A percentile compares a stretch with the other conserved stretches of the same genome.
Evolutionary conservation across 2,329 filamentous ascomycete genomes (phyloP).

Genomic region (Hawksworthiomyces lignivorus): DNA sequence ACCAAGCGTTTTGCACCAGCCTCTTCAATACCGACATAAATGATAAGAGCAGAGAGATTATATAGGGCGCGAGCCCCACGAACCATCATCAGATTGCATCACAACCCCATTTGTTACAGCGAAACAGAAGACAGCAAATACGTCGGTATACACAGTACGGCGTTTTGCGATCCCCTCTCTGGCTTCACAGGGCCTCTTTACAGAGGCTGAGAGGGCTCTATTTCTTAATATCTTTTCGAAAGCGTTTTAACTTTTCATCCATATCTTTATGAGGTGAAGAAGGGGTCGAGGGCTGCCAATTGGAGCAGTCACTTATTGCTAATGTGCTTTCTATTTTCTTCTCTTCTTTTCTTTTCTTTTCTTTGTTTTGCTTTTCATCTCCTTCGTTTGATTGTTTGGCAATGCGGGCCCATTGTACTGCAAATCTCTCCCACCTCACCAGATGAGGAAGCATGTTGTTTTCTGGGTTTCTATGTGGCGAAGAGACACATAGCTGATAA

Average conservation of each 20-base stretch:
- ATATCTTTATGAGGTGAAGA: too few species aligned
- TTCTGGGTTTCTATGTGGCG: neutral
- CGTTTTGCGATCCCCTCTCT: slow-evolving; percentile 5
- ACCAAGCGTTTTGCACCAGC: neutral
- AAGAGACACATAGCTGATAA: too few species aligned
- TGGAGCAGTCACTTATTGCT: too few species aligned
- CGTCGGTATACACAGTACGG: slow-evolving; percentile 12
- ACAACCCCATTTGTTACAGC: neutral
- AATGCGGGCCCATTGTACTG: slow-evolving; percentile 13
- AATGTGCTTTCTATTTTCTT: neutral
- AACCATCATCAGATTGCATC: neutral
- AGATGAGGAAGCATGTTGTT: too few species aligned
- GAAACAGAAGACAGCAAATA: slow-evolving; percentile 1
- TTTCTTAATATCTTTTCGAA: too few species aligned
- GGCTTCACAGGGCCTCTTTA: slow-evolving; percentile 8
- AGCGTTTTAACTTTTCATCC: too few species aligned
- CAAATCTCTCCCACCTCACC: too few species aligned
- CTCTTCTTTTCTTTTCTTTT: neutral
- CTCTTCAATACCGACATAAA: neutral
- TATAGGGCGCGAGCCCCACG: slow-evolving; percentile 11
- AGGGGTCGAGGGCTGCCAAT: too few species aligned
- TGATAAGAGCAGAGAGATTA: neutral
- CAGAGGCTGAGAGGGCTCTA: slow-evolving; percentile 7
- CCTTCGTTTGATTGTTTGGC: neutral
- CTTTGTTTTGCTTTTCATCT: neutral